Percentiles rank a stretch among this genome's conserved stretches.
These are phyloP conservation scores for Cercospora sesami DNA, from an alignment of 2,329 filamentous ascomycete genomes.

Conservation along the genomic window DNA sequence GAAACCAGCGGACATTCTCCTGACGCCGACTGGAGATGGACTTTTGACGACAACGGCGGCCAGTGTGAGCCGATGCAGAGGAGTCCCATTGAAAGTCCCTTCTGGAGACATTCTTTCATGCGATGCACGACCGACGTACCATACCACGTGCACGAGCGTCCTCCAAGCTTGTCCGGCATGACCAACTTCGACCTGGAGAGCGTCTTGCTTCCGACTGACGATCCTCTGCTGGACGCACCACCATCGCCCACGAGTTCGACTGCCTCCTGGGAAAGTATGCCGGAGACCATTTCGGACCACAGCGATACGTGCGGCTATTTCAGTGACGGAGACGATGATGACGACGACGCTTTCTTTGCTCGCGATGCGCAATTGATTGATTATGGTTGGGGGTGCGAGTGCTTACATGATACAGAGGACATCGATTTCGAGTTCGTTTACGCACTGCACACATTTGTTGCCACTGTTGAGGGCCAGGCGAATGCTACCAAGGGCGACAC, in stretches of 20 bases:
- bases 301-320: slow-evolving; percentile 18
- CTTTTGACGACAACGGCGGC: background rate
- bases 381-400: slow-evolving; percentile 72
- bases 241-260: slow-evolving; percentile 37
- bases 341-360: slow-evolving; percentile 60
- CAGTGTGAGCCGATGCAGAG: background rate
- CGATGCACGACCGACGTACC: slow-evolving; percentile 18
- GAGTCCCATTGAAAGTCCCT: slow-evolving; percentile 32
- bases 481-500: slow-evolving; percentile 98
- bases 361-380: slow-evolving; percentile 65
- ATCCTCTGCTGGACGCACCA: slow-evolving; percentile 42
- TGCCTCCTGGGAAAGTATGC: slow-evolving; percentile 35
- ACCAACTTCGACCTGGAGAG: slow-evolving; percentile 38
- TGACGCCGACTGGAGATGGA: background rate
- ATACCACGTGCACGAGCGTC: slow-evolving; percentile 20
- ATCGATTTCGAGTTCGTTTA: slow-evolving; percentile 99
- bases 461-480: slow-evolving; percentile 95
- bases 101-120: slow-evolving; percentile 28
- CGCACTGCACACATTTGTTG: slow-evolving; percentile 94
- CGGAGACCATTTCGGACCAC: slow-evolving; percentile 28
- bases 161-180: slow-evolving; percentile 32
- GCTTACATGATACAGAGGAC: slow-evolving; percentile 94
- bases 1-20: background rate
- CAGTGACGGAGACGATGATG: slow-evolving; percentile 50
- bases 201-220: slow-evolving; percentile 46